A percentile compares a stretch with the other conserved stretches of the same genome.
These are phyloP conservation scores for Hypomontagnella monticulosa DNA, from an alignment of 495 filamentous ascomycete genomes.

Conservation along the genomic window DNA sequence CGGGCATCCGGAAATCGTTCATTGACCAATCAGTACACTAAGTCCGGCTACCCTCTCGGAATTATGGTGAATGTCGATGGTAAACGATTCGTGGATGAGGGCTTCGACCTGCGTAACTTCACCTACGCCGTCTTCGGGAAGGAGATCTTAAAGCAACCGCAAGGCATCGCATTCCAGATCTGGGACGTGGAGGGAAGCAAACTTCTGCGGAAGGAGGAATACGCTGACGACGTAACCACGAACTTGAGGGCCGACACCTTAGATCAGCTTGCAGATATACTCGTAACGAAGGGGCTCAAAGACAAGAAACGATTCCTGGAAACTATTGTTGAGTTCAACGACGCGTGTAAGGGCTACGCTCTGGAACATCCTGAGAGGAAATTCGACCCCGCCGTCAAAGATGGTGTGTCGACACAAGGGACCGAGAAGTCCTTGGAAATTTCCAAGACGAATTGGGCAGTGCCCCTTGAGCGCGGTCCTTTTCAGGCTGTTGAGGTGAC, in stretches of 20 bases:
- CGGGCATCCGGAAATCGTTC: constrained; percentile 59
- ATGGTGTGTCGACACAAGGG: constrained; percentile 66
- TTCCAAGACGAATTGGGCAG: constrained; percentile 71
- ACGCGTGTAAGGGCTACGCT: constrained; percentile 53
- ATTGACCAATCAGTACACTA: constrained; percentile 71
- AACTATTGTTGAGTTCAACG: constrained; percentile 63
- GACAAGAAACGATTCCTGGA: constrained; percentile 54
- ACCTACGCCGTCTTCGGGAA: constrained; percentile 71
- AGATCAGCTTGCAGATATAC: constrained; percentile 63
- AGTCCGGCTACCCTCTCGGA: constrained; percentile 71
- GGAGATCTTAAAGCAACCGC: constrained; percentile 64
- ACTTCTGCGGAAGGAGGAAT: constrained; percentile 67
- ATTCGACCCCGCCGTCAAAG: constrained; percentile 65
- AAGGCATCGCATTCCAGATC: constrained; percentile 67
- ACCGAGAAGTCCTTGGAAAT: constrained; percentile 46
- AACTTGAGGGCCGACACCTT: constrained; percentile 59
- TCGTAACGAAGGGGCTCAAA: constrained; percentile 53
- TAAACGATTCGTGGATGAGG: constrained; percentile 70
- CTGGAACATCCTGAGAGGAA: constrained; percentile 50
- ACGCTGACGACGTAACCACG: constrained; percentile 61
- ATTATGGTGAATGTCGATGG: constrained; percentile 68
- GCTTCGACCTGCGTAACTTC: constrained; percentile 68
- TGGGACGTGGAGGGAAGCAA: constrained; percentile 62
- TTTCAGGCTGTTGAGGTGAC: constrained; percentile 69
- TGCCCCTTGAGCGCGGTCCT: constrained; percentile 62